Evolutionary conservation across 2,329 filamentous ascomycete genomes (phyloP), one percentile per base, ranked within the genome.

Genomic region (Neofusicoccum laricinum): DNA sequence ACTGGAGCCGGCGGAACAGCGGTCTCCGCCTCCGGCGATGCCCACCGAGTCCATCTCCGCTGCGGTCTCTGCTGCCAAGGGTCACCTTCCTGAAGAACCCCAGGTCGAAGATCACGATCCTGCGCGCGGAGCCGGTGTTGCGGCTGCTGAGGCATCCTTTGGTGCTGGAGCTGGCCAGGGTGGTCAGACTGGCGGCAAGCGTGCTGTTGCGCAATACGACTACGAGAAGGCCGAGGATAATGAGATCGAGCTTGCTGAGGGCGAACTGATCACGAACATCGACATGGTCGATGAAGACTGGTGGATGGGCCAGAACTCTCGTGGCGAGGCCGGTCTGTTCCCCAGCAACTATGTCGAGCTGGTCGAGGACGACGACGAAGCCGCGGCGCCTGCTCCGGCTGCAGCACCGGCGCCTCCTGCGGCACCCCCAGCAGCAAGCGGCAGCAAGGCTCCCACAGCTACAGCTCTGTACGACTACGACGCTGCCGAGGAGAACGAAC

Each of bases 191-290:
- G 84, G 84, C 40, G 90, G 90, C 61, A 86, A 89, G 74, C 87
- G 88, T 53, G 95, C 95, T 1, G 72, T 96, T 64, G 86, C 95
- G 40, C 89, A 95, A 72, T 99, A 95, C 75, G 95, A 99, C 75
- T 99, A 99, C 74, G 94, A 97, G 72, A 97, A 96, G 80, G 93
- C 93, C 1, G 95, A 99, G 77, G 93, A 97, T 69, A 99, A 99
- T 72, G 95, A 99, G 79, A 86, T 99, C 64, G 93, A 97, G 69
- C 85, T 99, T 17, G 84, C 86, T 30, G 95, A 99, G 78, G 93
- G 93, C 67, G 91, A 97, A 71, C 86, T 89, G 68, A 90, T 99
- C 41, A 93, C 86, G 25, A 90, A 97, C 74, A 97, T 99, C 71
- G 92, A 98, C 67, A 96, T 96, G 91, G 92, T 99, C 2, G 95